Conservation (phyloP, 306 rosid genomes). For the Comarum palustre region DNA sequence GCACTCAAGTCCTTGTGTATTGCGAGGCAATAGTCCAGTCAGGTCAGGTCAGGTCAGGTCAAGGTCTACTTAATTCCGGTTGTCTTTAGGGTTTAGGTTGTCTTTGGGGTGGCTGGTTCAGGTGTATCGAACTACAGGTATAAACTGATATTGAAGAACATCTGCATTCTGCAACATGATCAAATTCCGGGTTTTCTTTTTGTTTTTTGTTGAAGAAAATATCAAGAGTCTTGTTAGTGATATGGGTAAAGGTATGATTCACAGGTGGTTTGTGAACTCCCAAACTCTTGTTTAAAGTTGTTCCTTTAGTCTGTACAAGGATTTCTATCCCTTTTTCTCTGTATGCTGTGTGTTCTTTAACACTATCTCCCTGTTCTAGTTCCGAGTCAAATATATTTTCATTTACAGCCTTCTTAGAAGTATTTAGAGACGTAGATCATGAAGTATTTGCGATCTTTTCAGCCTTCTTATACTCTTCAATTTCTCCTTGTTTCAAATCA, state of each 20-base stretch:
- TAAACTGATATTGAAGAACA: constrained; percentile 26
- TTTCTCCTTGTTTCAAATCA: too few species aligned
- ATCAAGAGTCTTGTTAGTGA: constrained; percentile 20
- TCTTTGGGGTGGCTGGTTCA: constrained; percentile 28
- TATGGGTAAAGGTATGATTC: constrained; percentile 22
- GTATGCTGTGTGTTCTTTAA: constrained; percentile 22
- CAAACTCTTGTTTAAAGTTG: constrained; percentile 28
- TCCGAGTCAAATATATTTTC: too few species aligned
- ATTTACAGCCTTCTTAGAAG: too few species aligned
- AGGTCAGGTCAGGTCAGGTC: constrained; percentile 20
- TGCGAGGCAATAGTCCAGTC: constrained; percentile 24
- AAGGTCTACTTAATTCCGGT: constrained; percentile 34
- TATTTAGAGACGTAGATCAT: too few species aligned
- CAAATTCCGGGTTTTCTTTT: constrained; percentile 16
- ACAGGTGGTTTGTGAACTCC: constrained; percentile 42
- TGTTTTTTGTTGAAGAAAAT: neutral
- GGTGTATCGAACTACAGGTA: constrained; percentile 42
- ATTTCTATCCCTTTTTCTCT: constrained; percentile 25
- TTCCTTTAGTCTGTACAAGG: constrained; percentile 25
- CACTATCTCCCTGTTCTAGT: too few species aligned
- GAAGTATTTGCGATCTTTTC: too few species aligned
- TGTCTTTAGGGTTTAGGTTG: constrained; percentile 32
- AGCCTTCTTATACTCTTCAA: too few species aligned
- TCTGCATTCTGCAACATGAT: constrained; percentile 27
- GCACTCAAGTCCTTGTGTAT: constrained; percentile 18